Base-by-base conservation (phyloP, 371 early-diverging fungal genomes). In the Homolaphlyctis polyrhiza region DNA sequence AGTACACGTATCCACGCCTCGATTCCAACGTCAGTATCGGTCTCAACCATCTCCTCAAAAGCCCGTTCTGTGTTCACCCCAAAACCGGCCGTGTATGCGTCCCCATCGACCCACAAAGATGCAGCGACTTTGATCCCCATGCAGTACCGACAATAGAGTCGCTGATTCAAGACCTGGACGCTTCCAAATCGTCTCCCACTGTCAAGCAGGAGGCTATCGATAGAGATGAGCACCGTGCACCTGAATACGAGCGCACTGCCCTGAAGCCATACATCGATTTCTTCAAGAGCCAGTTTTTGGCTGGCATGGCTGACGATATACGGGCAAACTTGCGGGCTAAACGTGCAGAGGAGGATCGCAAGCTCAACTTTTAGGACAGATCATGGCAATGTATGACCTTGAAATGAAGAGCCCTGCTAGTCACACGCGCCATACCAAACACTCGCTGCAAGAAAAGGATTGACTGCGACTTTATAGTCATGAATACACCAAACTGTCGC, bases 11-110 rank as follows among this genome's bases (percentile, higher is more conserved):
- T 68, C 93, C 97, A 35, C 89, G 96, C n/a, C 85, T 99, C 23
- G 99, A 99, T 83, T 87, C 85, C 45, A 91, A 97, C 51, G 99
- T 99, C 11, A 88, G 95, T 0, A 89, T 86, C 14, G 85, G 87
- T 33, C 84, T 94, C 8, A 95, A 93, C 74, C 99, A 99, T 83
- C 88, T 99, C 77, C 86, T 99, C 25, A 99, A 99, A 75, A 89
- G 92, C 71, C 99, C 99, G 1, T 99, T 99, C 77, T 98, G 96
- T 74, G 91, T 98, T 23, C 99, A 99, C 78, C 98, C 99, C 23
- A 90, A 91, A 65, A 93, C 96, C n/a, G 78, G 89, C 43, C 84
- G 87, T 33, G 92, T 97, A 32, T 95, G 96, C 73, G 91, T 96
- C 2, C 97, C 97, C 0, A 92, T 98, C 59, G 79, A 85, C 34